Evolutionary conservation across 768 basidiomycete species (phyloP).

Genomic region (Mrakia gelida): DNA sequence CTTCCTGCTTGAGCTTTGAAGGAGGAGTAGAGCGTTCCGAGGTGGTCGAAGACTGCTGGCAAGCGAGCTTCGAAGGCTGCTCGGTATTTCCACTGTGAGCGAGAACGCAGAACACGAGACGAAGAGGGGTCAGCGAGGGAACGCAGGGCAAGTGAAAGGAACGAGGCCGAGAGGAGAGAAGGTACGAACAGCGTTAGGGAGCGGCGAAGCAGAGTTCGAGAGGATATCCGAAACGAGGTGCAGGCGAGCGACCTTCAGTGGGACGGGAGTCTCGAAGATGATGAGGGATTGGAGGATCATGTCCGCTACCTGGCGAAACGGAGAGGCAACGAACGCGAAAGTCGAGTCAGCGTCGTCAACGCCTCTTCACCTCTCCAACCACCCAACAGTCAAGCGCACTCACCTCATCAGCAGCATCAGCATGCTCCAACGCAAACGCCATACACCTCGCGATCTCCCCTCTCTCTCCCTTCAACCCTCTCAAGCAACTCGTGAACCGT

Average conservation of each 20-base stretch:
- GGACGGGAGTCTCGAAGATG: slow-evolving; percentile 91
- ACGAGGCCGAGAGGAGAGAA: background rate
- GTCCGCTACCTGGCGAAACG: slow-evolving; percentile 66
- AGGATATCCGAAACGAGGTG: slow-evolving; percentile 96
- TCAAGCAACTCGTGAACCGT: slow-evolving; percentile 85
- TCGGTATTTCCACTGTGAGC: slow-evolving; percentile 75
- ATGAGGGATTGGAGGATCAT: slow-evolving; percentile 83
- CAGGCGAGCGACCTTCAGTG: slow-evolving; percentile 89
- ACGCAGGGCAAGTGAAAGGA: background rate
- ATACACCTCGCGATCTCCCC: slow-evolving; percentile 91
- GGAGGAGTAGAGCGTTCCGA: slow-evolving; percentile 83
- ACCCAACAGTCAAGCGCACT: too few species aligned
- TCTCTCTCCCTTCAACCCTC: slow-evolving; percentile 75
- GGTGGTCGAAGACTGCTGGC: slow-evolving; percentile 91
- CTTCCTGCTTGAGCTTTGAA: slow-evolving; percentile 74
- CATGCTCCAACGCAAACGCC: slow-evolving; percentile 95
- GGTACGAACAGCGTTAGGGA: slow-evolving; percentile 4
- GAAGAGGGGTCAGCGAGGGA: slow-evolving; percentile 62
- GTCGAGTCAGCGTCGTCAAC: background rate
- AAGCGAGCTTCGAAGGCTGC: slow-evolving; percentile 87
- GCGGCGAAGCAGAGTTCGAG: slow-evolving; percentile 66
- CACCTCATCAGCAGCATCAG: slow-evolving; percentile 91
- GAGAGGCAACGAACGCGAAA: background rate
- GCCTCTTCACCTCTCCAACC: too few species aligned
- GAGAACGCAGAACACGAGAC: too few species aligned